phyloP scores from a whole-genome alignment of 495 filamentous ascomycete species.

The Cudoniella acicularis region DNA sequence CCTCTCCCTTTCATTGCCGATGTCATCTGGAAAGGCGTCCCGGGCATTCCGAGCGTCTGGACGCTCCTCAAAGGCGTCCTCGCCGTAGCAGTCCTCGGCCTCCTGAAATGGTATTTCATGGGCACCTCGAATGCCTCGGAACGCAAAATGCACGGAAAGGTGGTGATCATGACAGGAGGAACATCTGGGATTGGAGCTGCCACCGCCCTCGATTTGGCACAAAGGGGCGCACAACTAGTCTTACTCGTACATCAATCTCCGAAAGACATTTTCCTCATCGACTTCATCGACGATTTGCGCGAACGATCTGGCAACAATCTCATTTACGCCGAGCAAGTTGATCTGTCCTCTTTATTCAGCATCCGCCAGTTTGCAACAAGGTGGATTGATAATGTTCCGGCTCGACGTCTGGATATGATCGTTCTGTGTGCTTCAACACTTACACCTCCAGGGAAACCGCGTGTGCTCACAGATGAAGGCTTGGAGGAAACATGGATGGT shows the following conservation, averaged over 20 bases:
- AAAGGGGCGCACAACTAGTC: slow-evolving; percentile 83
- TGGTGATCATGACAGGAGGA: slow-evolving; percentile 91
- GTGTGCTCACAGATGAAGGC: slow-evolving; percentile 63
- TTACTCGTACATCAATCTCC: slow-evolving; percentile 80
- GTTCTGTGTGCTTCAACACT: slow-evolving; percentile 78
- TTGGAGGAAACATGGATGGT: slow-evolving; percentile 88
- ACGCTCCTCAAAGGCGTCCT: slow-evolving; percentile 55
- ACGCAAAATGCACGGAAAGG: slow-evolving; percentile 85
- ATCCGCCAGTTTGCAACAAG: slow-evolving; percentile 94
- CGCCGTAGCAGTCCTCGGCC: slow-evolving; percentile 54
- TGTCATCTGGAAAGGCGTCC: slow-evolving; percentile 59
- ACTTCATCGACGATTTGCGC: slow-evolving; percentile 88
- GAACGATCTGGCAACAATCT: slow-evolving; percentile 75
- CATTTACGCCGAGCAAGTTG: slow-evolving; percentile 92
- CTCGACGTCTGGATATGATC: slow-evolving; percentile 88
- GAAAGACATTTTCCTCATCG: slow-evolving; percentile 81
- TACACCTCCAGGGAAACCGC: slow-evolving; percentile 56
- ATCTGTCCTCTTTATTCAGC: slow-evolving; percentile 80
- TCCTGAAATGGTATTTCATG: slow-evolving; percentile 74
- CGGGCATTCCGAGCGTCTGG: slow-evolving; percentile 31
- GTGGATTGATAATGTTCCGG: slow-evolving; percentile 95
- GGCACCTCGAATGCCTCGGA: slow-evolving; percentile 75
- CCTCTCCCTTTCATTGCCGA: slow-evolving; percentile 70
- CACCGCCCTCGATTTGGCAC: slow-evolving; percentile 68
- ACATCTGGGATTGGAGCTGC: slow-evolving; percentile 89